These are phyloP conservation scores for Hypoxylon crocopeplum DNA, from an alignment of 495 filamentous ascomycete species.

Conservation along the genomic window DNA sequence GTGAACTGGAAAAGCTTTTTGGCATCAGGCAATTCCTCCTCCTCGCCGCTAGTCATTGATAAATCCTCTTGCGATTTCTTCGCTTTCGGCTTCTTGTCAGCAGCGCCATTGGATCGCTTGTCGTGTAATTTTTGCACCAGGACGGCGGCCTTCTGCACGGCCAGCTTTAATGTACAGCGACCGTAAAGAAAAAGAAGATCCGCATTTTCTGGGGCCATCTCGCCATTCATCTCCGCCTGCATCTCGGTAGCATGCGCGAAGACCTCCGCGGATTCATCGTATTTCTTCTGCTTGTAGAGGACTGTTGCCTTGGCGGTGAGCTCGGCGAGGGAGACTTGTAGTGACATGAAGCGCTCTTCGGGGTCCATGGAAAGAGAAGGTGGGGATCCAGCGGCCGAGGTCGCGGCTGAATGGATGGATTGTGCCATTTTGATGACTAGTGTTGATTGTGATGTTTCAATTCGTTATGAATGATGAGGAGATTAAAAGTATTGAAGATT, in stretches of 20 bases:
- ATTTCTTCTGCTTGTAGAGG: constrained; percentile 83
- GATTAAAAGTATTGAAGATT: too few relatives aligned
- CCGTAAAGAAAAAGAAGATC: constrained; percentile 94
- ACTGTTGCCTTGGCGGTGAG: constrained; percentile 61
- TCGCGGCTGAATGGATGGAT: constrained; percentile 30
- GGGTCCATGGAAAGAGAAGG: constrained; percentile 44
- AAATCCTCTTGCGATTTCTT: constrained; percentile 37
- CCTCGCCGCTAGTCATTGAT: constrained; percentile 32
- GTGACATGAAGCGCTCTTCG: constrained; percentile 50
- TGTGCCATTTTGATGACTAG: constrained; percentile 36
- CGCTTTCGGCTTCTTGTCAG: constrained; percentile 48
- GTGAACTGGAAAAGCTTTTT: constrained; percentile 87
- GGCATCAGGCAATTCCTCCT: constrained; percentile 47
- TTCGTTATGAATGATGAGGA: too few relatives aligned
- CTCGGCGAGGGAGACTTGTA: constrained; percentile 65
- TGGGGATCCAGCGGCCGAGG: constrained; percentile 36
- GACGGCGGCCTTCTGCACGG: constrained; percentile 91
- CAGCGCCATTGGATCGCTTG: constrained; percentile 54
- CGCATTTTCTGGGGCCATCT: constrained; percentile 86
- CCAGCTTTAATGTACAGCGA: constrained; percentile 89
- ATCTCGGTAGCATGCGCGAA: constrained; percentile 89
- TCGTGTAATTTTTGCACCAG: constrained; percentile 77
- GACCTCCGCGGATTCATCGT: constrained; percentile 79
- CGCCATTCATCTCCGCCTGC: constrained; percentile 90
- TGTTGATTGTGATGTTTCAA: neutral